Base-by-base conservation (phyloP, 192 early-diverging fungal species). In the Phlyctochytrium planicorne region DNA sequence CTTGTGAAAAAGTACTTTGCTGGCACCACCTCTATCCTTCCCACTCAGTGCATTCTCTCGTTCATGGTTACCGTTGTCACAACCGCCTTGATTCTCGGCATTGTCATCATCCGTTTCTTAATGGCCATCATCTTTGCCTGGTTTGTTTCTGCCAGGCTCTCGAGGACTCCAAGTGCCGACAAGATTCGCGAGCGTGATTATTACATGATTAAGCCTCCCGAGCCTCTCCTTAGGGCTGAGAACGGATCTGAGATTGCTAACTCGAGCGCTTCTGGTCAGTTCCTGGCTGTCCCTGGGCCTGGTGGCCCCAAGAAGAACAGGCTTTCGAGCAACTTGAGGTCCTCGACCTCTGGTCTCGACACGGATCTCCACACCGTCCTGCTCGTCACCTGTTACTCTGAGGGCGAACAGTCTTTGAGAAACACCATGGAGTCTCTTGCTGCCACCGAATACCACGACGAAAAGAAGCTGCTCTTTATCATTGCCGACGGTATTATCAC, bases 361-460 rank as follows among this genome's bases (percentile, higher is more conserved):
- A 67, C 37, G 20, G 34, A 56, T 34, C 67, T 63, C 14, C 34
- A 62, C 35, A 64, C 68, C 30, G 67, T 94, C 37, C 80, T 92
- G 37, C 78, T 94, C 17, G 92, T 97, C 1, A 94, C 93, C 3
- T 94, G 93, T 75, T 97, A 97, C 73, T 95, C 95, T 34, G 95
- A 97, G 74, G 88, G 70, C 37, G 56, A 52, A 12, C 62, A 53
- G 24, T 66, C 52, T 10, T 33, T 81, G 14, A 80, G 87, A 33
- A 88, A 77, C 10, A 96, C 95, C 4, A 78, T 94, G 60, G 91
- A 96, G 62, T 95, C 93, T 35, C 83, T 97, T 30, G 91, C 93
- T n/a, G 74, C 68, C 2, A 93, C 91, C 14, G 83, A 91, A 35
- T 96, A 94, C 75, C 84, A 88, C 59, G 89, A 96, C 72, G 77